These are phyloP conservation scores for Taphrina populina DNA, from an alignment of 1,139 yeast species.

Conservation along the genomic window DNA sequence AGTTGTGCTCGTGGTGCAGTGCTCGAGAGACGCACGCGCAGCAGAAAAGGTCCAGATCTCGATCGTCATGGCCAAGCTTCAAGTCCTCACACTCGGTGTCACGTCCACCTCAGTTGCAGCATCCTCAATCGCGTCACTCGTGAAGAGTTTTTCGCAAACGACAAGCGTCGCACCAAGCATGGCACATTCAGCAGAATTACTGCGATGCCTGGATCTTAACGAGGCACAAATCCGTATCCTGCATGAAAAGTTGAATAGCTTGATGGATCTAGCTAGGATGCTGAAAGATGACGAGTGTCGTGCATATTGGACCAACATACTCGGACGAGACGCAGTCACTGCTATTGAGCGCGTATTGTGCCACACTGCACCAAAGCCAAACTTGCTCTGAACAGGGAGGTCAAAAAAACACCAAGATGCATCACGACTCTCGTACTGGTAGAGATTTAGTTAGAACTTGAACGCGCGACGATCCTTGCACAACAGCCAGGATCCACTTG, in stretches of 20 bases:
- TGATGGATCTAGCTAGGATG: neutral
- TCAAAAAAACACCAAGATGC: too few relatives aligned
- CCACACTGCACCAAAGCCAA: too few relatives aligned
- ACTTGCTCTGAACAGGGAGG: too few relatives aligned
- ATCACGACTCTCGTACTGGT: too few relatives aligned
- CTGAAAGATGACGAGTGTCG: neutral
- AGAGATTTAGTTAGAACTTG: too few relatives aligned
- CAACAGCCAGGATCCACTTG: conserved; percentile 48
- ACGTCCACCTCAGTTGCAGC: neutral
- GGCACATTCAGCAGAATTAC: conserved; percentile 1
- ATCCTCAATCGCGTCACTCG: neutral
- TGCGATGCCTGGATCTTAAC: conserved; percentile 1
- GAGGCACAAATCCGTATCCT: conserved; percentile 5
- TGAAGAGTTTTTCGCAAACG: neutral
- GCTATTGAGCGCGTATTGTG: too few relatives aligned
- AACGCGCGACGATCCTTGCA: neutral
- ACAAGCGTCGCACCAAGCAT: neutral
- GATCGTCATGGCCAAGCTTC: conserved; percentile 1
- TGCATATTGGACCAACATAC: neutral
- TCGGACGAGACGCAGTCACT: neutral
- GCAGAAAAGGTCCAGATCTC: conserved; percentile 4
- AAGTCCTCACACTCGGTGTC: neutral
- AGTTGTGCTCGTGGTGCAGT: conserved; percentile 1
- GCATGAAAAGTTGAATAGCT: neutral
- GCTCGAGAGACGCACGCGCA: neutral